phyloP scores from a whole-genome alignment of 1,139 yeast genomes.

The Diutina pseudorugosa region DNA sequence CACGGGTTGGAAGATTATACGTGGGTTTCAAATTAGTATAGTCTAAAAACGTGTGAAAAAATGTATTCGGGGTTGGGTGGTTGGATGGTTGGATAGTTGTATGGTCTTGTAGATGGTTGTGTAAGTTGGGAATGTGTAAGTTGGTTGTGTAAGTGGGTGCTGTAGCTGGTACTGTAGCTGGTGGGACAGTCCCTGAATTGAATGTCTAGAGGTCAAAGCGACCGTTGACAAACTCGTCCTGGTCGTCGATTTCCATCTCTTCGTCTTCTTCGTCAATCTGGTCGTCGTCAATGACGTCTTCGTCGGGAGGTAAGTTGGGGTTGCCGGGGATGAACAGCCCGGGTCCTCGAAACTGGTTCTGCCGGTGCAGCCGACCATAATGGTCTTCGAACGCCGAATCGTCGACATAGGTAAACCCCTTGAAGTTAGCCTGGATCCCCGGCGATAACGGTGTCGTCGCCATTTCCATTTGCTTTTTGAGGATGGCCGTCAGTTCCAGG shows the following conservation, averaged over 20 bases:
- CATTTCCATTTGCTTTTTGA: slow-evolving; percentile 47
- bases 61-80: not conserved
- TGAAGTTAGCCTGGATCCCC: slow-evolving; percentile 89
- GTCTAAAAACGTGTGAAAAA: not conserved
- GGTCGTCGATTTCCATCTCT: slow-evolving; percentile 4
- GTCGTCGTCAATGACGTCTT: slow-evolving; percentile 43
- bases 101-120: too few species aligned
- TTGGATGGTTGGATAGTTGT: too few species aligned
- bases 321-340: slow-evolving; percentile 72
- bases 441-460: slow-evolving; percentile 81
- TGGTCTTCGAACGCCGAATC: slow-evolving; percentile 89
- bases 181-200: too few species aligned
- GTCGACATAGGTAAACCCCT: slow-evolving; percentile 92
- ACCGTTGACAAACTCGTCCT: slow-evolving; percentile 59
- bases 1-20: too few species aligned
- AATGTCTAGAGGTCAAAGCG: slow-evolving; percentile 59
- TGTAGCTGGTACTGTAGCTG: too few species aligned
- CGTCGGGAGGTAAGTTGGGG: slow-evolving; percentile 71
- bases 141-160: too few species aligned
- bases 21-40: not conserved
- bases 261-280: slow-evolving; percentile 3
- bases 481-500: slow-evolving; percentile 72
- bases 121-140: too few species aligned
- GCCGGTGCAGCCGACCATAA: slow-evolving; percentile 37
- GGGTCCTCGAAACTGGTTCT: slow-evolving; percentile 40